Conservation (phyloP, 2,329 filamentous ascomycete genomes). For the Fusarium neocosmosporiellum region DNA sequence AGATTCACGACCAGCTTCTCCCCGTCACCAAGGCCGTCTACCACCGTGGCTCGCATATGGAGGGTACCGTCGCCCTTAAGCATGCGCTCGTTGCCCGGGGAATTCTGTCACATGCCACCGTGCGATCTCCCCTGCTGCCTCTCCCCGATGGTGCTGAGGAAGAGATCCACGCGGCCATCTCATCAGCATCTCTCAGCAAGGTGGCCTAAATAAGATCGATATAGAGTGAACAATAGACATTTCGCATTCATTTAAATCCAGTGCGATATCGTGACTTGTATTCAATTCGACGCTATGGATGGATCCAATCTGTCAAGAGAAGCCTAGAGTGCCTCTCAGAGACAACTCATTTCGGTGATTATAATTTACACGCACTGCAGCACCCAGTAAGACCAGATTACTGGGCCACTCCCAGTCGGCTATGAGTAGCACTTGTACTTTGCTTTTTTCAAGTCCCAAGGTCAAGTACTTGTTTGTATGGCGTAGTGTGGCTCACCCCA, state of each 20-base stretch:
- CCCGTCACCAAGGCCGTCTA: conserved; percentile 65
- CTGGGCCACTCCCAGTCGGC: not conserved
- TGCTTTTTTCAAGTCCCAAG: not conserved
- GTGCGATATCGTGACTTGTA: not conserved
- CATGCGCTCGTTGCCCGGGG: conserved; percentile 63
- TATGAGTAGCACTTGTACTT: not conserved
- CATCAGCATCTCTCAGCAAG: conserved; percentile 39
- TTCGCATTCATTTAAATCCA: not conserved
- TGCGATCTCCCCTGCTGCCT: conserved; percentile 60
- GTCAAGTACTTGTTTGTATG: not conserved
- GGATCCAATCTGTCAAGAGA: not conserved
- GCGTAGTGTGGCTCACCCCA: not conserved
- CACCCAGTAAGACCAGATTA: not conserved
- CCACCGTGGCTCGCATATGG: conserved; percentile 66
- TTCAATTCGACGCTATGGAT: not conserved
- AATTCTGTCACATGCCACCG: conserved; percentile 61
- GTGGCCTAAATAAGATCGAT: conserved; percentile 16
- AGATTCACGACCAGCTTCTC: conserved; percentile 61
- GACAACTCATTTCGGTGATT: not conserved
- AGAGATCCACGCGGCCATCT: conserved; percentile 56
- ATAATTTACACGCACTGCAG: not conserved
- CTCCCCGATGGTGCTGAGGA: conserved; percentile 54
- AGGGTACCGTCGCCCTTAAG: conserved; percentile 64
- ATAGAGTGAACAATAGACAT: not conserved
- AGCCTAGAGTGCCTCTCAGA: not conserved